Base-by-base conservation (phyloP, 768 basidiomycete species). In the Pilatotrama ljubarskyi region DNA sequence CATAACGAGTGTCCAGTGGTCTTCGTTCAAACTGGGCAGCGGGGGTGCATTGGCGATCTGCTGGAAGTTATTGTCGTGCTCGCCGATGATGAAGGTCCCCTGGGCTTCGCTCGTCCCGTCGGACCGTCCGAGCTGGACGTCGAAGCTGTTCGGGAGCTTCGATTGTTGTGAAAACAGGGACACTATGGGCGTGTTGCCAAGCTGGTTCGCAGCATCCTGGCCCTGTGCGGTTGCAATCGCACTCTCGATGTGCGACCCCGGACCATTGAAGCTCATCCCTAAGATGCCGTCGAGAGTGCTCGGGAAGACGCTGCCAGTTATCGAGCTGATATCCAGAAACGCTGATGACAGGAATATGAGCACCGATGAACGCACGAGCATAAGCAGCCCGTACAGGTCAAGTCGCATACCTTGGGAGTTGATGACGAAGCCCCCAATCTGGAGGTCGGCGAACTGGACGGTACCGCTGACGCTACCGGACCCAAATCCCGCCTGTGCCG, bases 181-280 rank as follows among this genome's bases (percentile, higher is more conserved):
- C 22, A 49, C 58, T 38, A 70, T 43, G 61, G 66, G 63, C 25
- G 63, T 61, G 5, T 55, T 51, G 40, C 68, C 67, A 18, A 59
- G 56, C 40, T 44, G 6, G 26, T 54, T 35, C 44, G 22, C 26
- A 4, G 18, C 63, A 52, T 67, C 51, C n/a, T n/a, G n/a, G n/a
- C n/a, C n/a, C n/a, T n/a, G n/a, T n/a, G n/a, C n/a, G n/a, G n/a
- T n/a, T n/a, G n/a, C n/a, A n/a, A n/a, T n/a, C n/a, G n/a, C n/a
- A n/a, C n/a, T n/a, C n/a, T n/a, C n/a, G n/a, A n/a, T n/a, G n/a
- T n/a, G 53, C n/a, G 24, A 14, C 46, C 58, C 32, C 36, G 55
- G 24, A 37, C 57, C 52, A 37, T 84, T 85, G 67, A 92, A 91
- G 25, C 93, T 89, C 17, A 93, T 79, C n/a, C 91, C 91, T 38